A percentile compares a stretch with the other conserved stretches of the same genome.
These are phyloP conservation scores for Hyaloscypha finlandica DNA, from an alignment of 495 filamentous ascomycete genomes.

Conservation along the genomic window DNA sequence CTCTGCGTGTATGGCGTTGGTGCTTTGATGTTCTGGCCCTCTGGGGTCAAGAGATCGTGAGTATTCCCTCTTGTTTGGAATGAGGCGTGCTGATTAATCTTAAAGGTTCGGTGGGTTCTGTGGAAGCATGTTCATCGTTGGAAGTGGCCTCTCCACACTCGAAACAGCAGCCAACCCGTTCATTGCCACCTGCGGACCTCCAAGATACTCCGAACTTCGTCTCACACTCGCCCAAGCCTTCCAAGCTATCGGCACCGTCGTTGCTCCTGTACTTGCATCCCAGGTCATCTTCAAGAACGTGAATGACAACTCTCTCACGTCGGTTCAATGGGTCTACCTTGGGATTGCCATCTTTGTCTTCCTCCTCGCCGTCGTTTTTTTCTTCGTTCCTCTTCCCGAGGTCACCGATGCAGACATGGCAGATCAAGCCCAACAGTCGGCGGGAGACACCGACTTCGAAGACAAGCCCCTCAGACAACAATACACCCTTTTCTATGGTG, in stretches of 20 bases:
- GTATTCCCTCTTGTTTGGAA: slow-evolving; percentile 5
- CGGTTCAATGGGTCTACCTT: slow-evolving; percentile 76
- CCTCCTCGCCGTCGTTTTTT: slow-evolving; percentile 64
- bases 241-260: slow-evolving; percentile 64
- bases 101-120: slow-evolving; percentile 67
- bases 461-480: slow-evolving; percentile 60
- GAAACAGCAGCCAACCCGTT: slow-evolving; percentile 72
- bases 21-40: slow-evolving; percentile 63
- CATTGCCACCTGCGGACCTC: slow-evolving; percentile 62
- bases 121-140: slow-evolving; percentile 69
- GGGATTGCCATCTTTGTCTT: slow-evolving; percentile 73
- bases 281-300: slow-evolving; percentile 67
- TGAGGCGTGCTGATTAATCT: not conserved
- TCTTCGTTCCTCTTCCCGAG: slow-evolving; percentile 65
- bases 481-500: slow-evolving; percentile 66
- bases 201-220: slow-evolving; percentile 67
- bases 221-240: slow-evolving; percentile 68
- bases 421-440: slow-evolving; percentile 47
- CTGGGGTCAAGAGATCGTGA: slow-evolving; percentile 51
- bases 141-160: slow-evolving; percentile 67
- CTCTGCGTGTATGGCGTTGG: slow-evolving; percentile 59
- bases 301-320: slow-evolving; percentile 51
- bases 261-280: slow-evolving; percentile 67
- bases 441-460: slow-evolving; percentile 36
- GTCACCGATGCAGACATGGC: slow-evolving; percentile 76